These are phyloP conservation scores for Luffa acutangula DNA, from an alignment of 306 rosid genomes.

Conservation along the genomic window DNA sequence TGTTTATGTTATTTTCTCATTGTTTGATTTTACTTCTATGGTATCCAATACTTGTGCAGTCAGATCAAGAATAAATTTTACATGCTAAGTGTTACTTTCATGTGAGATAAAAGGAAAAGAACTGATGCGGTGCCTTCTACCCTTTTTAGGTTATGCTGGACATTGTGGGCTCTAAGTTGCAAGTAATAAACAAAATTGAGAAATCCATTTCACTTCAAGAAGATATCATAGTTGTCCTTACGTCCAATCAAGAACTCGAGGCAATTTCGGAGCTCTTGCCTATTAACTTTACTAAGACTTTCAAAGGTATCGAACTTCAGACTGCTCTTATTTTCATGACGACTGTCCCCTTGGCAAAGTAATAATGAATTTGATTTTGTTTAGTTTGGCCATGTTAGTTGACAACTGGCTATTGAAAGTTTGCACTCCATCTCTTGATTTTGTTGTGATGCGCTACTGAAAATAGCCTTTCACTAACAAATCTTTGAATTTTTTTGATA, in stretches of 20 bases:
- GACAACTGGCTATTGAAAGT: neutral
- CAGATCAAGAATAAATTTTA: neutral
- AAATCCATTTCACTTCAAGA: no score
- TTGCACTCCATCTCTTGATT: neutral
- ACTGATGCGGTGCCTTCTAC: conserved; percentile 25
- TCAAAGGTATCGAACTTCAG: conserved; percentile 42
- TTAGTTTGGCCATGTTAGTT: no score
- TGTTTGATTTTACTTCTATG: neutral
- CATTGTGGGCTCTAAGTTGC: no score
- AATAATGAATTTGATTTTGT: neutral
- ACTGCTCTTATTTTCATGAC: neutral
- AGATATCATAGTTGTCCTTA: no score
- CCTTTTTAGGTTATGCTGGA: no score
- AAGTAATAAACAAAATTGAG: no score
- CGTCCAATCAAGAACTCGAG: no score
- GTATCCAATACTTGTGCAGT: neutral
- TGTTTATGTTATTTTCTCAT: neutral
- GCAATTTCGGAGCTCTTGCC: conserved; percentile 65
- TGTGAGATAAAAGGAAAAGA: neutral
- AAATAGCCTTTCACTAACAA: no score
- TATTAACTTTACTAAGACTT: conserved; percentile 67
- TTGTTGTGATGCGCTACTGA: neutral
- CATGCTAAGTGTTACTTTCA: neutral
- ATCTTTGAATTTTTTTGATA: no score
- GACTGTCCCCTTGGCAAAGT: neutral